Base-by-base conservation (phyloP, 2,329 filamentous ascomycete species). In the Epichloe sp. region DNA sequence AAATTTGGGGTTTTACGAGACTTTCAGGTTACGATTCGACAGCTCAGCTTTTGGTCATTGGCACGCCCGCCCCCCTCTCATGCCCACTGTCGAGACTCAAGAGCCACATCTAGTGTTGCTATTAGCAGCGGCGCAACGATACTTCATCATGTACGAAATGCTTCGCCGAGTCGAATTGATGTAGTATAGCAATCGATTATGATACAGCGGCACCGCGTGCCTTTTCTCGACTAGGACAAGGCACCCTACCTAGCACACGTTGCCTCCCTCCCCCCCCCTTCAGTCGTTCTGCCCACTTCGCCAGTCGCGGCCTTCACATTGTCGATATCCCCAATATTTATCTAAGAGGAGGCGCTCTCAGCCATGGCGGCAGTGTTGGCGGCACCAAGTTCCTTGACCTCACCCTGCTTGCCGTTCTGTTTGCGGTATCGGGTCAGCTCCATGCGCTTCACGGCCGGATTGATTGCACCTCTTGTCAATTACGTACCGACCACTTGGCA, bases 361-460 rank as follows among this genome's bases (percentile, higher is more conserved):
- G 59, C 59, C 61, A 65, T 64, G 57, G 60, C 62, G 55, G 66
- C 62, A 49, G 67, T 63, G 65, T 79, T 80, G 63, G 76, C 78
- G 42, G 76, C 69, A 50, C 69, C 80, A 59, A 96, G 74, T 68
- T 77, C 81, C 80, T 87, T 86, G 65, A 76, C 60, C 46, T 97
- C 91, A 68, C 88, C 86, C 76, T 94, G 88, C 82, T 95, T 96
- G 78, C 93, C 93, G 75, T 89, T 88, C 93, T 97, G 71, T 63
- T 48, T 66, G 62, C 64, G 66, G 59, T 64, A 65, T 63, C 63
- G 60, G 57, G 55, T 45, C n/a, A 50, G 49, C 44, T 35, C 12
- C 23, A n/a, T n/a, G 31, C 8, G 40, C 14, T 34, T 12, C 34
- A 21, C 36, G 41, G 11, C 35, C 19, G 23, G 26, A 11, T 37